Conservation (phyloP, 1,284 basidiomycete species). For the Moniliophthora roreri region DNA sequence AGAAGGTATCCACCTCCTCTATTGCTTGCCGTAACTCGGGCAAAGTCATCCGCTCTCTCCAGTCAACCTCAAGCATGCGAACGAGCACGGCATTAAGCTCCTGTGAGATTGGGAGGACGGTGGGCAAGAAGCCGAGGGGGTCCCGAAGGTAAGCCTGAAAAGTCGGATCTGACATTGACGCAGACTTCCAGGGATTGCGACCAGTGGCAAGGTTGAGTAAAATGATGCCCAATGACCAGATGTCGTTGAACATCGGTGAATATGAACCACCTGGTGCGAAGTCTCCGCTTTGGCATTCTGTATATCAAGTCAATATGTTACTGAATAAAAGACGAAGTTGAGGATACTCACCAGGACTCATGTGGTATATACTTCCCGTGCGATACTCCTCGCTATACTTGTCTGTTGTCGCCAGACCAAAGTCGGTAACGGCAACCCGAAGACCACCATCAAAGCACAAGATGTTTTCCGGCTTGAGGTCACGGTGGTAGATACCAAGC, state of each 20-base stretch:
- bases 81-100: slow-evolving; percentile 69
- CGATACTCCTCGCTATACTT: slow-evolving; percentile 89
- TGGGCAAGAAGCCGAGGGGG: slow-evolving; percentile 64
- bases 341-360: slow-evolving; percentile 85
- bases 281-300: slow-evolving; percentile 90
- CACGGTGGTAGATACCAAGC: slow-evolving; percentile 93
- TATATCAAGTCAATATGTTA: slow-evolving; percentile 12
- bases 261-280: slow-evolving; percentile 73
- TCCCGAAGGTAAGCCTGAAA: slow-evolving; percentile 75
- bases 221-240: slow-evolving; percentile 97
- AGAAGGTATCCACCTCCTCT: slow-evolving; percentile 65
- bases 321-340: slow-evolving; percentile 5
- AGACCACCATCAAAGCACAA: slow-evolving; percentile 83
- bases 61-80: slow-evolving; percentile 73
- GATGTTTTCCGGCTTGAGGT: slow-evolving; percentile 98
- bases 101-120: slow-evolving; percentile 71
- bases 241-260: slow-evolving; percentile 88
- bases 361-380: slow-evolving; percentile 95
- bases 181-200: slow-evolving; percentile 97
- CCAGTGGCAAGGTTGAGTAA: slow-evolving; percentile 95
- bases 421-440: slow-evolving; percentile 90
- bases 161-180: slow-evolving; percentile 75
- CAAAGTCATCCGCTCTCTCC: slow-evolving; percentile 68
- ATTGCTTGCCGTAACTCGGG: slow-evolving; percentile 72
- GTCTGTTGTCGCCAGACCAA: slow-evolving; percentile 94